Conservation (phyloP, 805 yeast genomes). For the Candida sonorensis region DNA sequence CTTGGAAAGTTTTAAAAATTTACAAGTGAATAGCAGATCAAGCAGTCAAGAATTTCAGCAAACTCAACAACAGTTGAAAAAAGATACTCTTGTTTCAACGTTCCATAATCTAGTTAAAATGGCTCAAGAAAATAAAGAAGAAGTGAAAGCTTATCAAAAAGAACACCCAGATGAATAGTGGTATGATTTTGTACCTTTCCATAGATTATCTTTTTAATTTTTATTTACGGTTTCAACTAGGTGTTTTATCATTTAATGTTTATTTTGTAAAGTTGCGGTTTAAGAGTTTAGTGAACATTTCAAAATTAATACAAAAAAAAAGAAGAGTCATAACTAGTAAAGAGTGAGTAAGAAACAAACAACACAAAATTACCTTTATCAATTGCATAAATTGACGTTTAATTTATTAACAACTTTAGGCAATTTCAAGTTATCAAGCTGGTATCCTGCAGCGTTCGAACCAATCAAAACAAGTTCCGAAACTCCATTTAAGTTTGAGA, state of each 20-base stretch:
- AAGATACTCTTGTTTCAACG: slow-evolving; percentile 22
- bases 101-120: slow-evolving; percentile 26
- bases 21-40: slow-evolving; percentile 5
- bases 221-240: too few species aligned
- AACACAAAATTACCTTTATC: too few species aligned
- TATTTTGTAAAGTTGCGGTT: not conserved
- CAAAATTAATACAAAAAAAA: too few species aligned
- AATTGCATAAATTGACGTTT: too few species aligned
- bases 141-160: slow-evolving; percentile 24
- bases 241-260: not conserved
- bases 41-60: not conserved
- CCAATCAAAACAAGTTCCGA: not conserved
- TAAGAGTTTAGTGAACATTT: too few species aligned
- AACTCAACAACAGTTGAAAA: slow-evolving; percentile 8
- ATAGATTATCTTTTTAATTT: too few species aligned
- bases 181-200: too few species aligned
- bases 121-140: slow-evolving; percentile 26
- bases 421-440: slow-evolving; percentile 1
- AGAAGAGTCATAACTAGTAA: too few species aligned
- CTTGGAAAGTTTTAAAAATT: slow-evolving; percentile 22
- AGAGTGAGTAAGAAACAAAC: too few species aligned
- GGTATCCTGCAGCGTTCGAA: not conserved
- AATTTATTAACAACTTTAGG: too few species aligned
- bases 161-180: slow-evolving; percentile 15
- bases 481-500: not conserved